Conservation (phyloP, 768 basidiomycete species). For the Boletus subcaerulescens region DNA sequence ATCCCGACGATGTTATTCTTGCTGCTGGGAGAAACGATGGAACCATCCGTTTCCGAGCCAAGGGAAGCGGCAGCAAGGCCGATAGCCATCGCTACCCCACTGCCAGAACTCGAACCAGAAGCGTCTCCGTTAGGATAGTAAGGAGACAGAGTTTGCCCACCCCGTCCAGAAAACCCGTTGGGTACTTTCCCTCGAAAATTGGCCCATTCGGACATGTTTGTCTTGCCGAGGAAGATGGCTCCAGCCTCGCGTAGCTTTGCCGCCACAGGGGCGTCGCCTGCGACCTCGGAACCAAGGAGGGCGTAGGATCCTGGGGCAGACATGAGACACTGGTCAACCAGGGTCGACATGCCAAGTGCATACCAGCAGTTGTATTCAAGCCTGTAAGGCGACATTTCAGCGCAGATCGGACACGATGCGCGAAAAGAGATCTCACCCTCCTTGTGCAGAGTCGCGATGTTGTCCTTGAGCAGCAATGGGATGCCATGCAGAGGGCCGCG, state of each 20-base stretch:
- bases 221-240: conserved; percentile 41
- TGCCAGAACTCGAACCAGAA: conserved; percentile 43
- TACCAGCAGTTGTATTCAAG: conserved; percentile 40
- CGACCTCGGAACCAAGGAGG: conserved; percentile 35
- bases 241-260: conserved; percentile 32
- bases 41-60: conserved; percentile 50
- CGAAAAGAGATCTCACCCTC: conserved; percentile 22
- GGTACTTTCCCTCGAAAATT: conserved; percentile 39
- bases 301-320: conserved; percentile 31
- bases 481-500: conserved; percentile 55
- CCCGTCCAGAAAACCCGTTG: conserved; percentile 45
- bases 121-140: conserved; percentile 42
- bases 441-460: conserved; percentile 33
- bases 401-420: neutral
- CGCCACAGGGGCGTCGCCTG: conserved; percentile 31
- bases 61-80: conserved; percentile 43
- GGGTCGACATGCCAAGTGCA: neutral
- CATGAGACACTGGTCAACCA: neutral
- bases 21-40: conserved; percentile 43
- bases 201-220: conserved; percentile 46
- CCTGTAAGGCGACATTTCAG: conserved; percentile 18
- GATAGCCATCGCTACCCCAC: conserved; percentile 40
- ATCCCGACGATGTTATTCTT: conserved; percentile 43
- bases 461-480: conserved; percentile 55
- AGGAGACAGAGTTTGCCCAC: conserved; percentile 42